Evolutionary conservation across 2,329 filamentous ascomycete species (phyloP).

Genomic region (Ceratocystis eucalypticola): DNA sequence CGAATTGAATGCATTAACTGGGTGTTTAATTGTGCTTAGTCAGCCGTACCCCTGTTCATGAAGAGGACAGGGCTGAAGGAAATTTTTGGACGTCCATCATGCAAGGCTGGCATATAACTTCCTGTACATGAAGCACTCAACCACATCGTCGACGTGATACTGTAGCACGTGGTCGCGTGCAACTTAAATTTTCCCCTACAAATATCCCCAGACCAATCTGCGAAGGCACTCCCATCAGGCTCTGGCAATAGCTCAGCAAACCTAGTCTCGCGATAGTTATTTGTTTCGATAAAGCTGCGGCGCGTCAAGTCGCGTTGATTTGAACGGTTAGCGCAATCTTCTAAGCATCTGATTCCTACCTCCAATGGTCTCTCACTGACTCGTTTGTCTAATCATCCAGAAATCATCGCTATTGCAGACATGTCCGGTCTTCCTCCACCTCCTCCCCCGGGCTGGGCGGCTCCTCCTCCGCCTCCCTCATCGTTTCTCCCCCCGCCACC

Average conservation of each 20-base stretch:
- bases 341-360: not conserved
- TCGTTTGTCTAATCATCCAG: not conserved
- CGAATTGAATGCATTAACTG: not conserved
- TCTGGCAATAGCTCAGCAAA: constrained; percentile 15
- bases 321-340: constrained; percentile 11
- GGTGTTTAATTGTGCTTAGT: not conserved
- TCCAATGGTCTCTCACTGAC: not conserved
- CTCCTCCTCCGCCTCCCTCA: constrained; percentile 42
- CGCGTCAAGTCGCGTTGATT: constrained; percentile 19
- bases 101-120: constrained; percentile 18
- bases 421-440: constrained; percentile 43
- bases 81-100: constrained; percentile 19
- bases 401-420: constrained; percentile 14
- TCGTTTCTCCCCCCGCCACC: constrained; percentile 45
- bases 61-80: constrained; percentile 18
- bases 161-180: constrained; percentile 18
- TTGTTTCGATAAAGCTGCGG: constrained; percentile 4
- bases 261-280: constrained; percentile 3
- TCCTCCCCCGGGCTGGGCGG: constrained; percentile 44
- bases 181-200: constrained; percentile 3
- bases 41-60: constrained; percentile 4
- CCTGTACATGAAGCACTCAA: constrained; percentile 7
- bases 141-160: constrained; percentile 17
- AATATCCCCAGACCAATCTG: not conserved
- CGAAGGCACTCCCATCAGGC: not conserved